phyloP scores from a whole-genome alignment of 1,284 basidiomycete genomes.

The Leccinum huronense region DNA sequence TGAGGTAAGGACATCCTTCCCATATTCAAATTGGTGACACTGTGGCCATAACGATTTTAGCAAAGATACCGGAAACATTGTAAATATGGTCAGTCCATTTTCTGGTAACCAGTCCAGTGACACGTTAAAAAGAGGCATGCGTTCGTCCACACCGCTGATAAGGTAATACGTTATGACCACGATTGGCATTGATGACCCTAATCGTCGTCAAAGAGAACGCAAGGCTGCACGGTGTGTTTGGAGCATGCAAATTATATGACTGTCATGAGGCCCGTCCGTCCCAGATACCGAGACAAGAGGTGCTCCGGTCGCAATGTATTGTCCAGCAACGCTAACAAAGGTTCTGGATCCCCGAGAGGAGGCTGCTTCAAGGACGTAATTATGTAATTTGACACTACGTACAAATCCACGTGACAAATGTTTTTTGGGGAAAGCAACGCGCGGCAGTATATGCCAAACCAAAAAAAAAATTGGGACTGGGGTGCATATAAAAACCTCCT shows the following conservation, averaged over 20 bases:
- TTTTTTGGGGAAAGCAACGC: conserved; percentile 32
- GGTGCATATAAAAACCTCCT: conserved; percentile 30
- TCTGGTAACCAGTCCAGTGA: neutral
- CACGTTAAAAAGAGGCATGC: conserved; percentile 18
- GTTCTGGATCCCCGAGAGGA: neutral
- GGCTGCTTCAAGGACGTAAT: neutral
- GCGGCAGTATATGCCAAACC: conserved; percentile 19
- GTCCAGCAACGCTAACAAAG: conserved; percentile 3
- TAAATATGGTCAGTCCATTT: neutral
- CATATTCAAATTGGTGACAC: neutral
- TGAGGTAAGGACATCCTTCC: neutral
- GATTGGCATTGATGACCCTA: conserved; percentile 33
- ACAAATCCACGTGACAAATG: conserved; percentile 32
- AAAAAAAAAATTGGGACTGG: conserved; percentile 39
- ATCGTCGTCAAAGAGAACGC: conserved; percentile 7
- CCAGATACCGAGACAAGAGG: neutral
- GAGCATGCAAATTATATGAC: conserved; percentile 14
- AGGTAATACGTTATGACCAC: conserved; percentile 20
- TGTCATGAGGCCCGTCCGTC: conserved; percentile 11
- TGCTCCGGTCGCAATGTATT: neutral
- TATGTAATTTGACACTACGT: conserved; percentile 6
- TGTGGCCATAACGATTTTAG: neutral
- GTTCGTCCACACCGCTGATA: conserved; percentile 25
- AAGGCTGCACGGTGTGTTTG: conserved; percentile 14
- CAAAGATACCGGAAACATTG: neutral